Base-by-base conservation (phyloP, 805 yeast genomes). In the Teunomyces atbi region DNA sequence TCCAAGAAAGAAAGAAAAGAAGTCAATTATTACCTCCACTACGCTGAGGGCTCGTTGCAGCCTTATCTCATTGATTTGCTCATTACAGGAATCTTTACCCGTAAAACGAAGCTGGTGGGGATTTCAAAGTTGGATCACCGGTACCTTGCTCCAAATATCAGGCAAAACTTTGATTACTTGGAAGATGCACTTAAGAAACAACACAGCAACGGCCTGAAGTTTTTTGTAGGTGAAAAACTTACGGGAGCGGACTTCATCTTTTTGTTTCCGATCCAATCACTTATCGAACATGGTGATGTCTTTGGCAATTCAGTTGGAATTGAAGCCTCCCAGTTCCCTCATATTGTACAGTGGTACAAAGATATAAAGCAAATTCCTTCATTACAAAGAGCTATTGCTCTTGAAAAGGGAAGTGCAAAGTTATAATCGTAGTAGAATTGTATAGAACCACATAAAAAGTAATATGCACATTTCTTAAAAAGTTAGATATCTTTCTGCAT, bases 171-270 rank as follows among this genome's bases (percentile, higher is more conserved):
- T 42, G 40, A 53, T 30, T 66, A 56, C 47, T 60, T 69, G 53
- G 72, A 70, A 23, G 38, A 35, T 15, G 60, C 56, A 33, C 52
- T 69, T 40, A 59, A 58, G 45, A 49, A 57, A 29, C 59, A 65
- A 35, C 57, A 56, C 29, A 49, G 50, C 13, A 50, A 52, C 4
- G 53, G 57, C 6, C 49, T 53, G 33, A 21, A 39, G 20, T 41
- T 35, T 21, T 67, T 71, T 46, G 74, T 69, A 5, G 74, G 74
- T 3, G 54, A 64, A 43, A 61, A 58, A 42, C 58, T 70, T 46
- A 59, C 71, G 2, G 73, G 61, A 0, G 76, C 75, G 0, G 76
- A 71, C 49, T 53, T 71, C 19, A 64, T 69, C 5, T 54, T 69
- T 33, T 62, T 64, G 41, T 71, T 66, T 53, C 74, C 75, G 0